Base-by-base conservation (phyloP, 305 asterid genomes). In the Fraxinus albicans region DNA sequence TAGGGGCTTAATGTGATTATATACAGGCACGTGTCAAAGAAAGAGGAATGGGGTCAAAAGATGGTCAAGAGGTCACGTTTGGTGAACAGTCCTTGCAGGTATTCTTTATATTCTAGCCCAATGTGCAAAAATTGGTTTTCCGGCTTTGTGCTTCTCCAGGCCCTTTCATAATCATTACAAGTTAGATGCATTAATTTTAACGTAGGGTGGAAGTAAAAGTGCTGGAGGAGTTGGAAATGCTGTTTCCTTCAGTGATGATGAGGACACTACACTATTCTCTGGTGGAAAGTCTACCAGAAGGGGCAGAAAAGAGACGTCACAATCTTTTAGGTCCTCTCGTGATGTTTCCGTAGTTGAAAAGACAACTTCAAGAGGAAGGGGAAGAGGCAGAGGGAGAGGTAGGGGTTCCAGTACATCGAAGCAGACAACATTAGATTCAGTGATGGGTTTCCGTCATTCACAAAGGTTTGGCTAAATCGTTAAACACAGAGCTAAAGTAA, bases 351-450 rank as follows among this genome's bases (percentile, higher is more conserved):
- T 88, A 86, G 84, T 88, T 82, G 91, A 83, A 83, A 94, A 90
- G 89, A 85, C 91, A 77, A 85, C 95, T 79, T 89, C 94, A 79
- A 93, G 97, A 89, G 98, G 98, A 80, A 91, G 98, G 87, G 98
- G 99, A 29, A 88, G 97, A 81, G 95, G 95, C 9, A 87, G 96
- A 78, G 97, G 98, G 69, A 90, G 95, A 84, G 98, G 98, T 85
- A 91, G 96, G 88, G 88, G 86, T 58, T 85, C 98, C 70, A 86
- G 53, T 84, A 86, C 89, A 85, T 84, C 94, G 86, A 94, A 94
- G 94, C 99, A 96, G 90, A 92, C 98, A 82, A 94, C 98, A n/a
- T 92, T 96, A 84, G 99, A 96, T 77, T 82, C 92, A n/a, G 81
- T 94, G 87, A 21, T 92, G 89, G 94, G 94, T 50, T 89, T 90